Evolutionary conservation across 305 asterid genomes (phyloP).

Genomic region (Euphrasia arctica): DNA sequence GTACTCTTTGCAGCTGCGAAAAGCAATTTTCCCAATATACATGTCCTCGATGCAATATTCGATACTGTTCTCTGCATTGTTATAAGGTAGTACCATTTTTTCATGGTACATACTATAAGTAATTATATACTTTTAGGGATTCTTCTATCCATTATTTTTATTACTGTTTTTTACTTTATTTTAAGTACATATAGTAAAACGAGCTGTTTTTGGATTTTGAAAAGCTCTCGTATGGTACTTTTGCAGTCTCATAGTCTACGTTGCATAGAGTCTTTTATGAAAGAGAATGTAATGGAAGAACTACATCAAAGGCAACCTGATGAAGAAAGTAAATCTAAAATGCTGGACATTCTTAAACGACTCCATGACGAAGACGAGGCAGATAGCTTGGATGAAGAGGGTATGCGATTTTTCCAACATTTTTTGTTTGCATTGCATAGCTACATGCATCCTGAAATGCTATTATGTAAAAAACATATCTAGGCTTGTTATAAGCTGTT

Average conservation of each 20-base stretch:
- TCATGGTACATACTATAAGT: conserved; percentile 2
- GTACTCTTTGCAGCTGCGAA: conserved; percentile 54
- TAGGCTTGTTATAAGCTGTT: conserved; percentile 1
- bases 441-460: conserved; percentile 8
- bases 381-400: conserved; percentile 50
- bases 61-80: conserved; percentile 88
- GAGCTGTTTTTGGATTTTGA: conserved; percentile 13
- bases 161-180: conserved; percentile 3
- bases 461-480: conserved; percentile 9
- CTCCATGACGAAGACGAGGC: conserved; percentile 67
- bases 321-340: conserved; percentile 57
- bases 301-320: conserved; percentile 56
- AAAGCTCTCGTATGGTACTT: conserved; percentile 17
- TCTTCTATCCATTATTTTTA: neutral
- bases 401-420: conserved; percentile 32
- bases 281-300: conserved; percentile 77
- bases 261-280: conserved; percentile 88
- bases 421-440: conserved; percentile 18
- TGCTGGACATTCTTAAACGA: conserved; percentile 79
- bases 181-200: neutral
- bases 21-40: conserved; percentile 90
- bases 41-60: conserved; percentile 86
- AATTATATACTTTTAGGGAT: neutral
- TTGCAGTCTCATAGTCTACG: conserved; percentile 79
- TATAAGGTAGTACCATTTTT: conserved; percentile 74